Conservation (phyloP, 2,329 filamentous ascomycete species). For the Dryadomyces sulphureus region DNA sequence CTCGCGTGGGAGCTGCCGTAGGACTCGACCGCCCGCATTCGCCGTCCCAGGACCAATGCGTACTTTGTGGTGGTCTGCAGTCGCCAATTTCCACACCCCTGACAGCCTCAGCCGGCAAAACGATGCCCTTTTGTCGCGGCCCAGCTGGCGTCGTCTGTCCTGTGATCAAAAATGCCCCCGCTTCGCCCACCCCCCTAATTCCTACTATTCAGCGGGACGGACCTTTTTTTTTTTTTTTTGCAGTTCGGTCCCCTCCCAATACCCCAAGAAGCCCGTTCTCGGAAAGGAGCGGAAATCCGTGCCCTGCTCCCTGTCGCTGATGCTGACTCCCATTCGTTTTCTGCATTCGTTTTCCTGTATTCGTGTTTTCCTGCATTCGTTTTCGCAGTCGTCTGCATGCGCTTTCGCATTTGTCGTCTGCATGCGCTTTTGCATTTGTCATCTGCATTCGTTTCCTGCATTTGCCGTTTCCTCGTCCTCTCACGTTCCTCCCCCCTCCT, state of each 20-base stretch:
- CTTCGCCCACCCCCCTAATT: conserved; percentile 4
- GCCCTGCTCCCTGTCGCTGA: background rate
- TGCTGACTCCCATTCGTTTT: background rate
- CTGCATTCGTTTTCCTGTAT: background rate
- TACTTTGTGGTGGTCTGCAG: background rate
- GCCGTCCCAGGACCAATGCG: too few species aligned
- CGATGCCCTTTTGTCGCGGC: background rate
- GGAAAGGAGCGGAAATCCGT: conserved; percentile 6
- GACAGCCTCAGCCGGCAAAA: background rate
- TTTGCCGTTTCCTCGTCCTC: background rate
- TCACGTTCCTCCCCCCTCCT: background rate
- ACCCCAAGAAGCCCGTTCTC: conserved; percentile 2
- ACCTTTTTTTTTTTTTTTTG: conserved; percentile 11
- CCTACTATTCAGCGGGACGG: conserved; percentile 5
- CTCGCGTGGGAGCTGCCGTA: too few species aligned
- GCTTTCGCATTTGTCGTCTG: background rate
- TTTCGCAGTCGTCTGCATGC: background rate
- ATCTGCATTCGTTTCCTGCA: background rate
- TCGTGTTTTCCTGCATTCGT: background rate
- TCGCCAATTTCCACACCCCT: background rate
- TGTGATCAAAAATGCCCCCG: conserved; percentile 9
- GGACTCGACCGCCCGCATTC: too few species aligned
- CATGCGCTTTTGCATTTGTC: background rate
- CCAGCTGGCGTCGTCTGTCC: conserved; percentile 5
- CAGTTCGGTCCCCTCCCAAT: conserved; percentile 4